These are phyloP conservation scores for Pyrenophora teres DNA, from an alignment of 2,329 filamentous ascomycete genomes.

Conservation along the genomic window DNA sequence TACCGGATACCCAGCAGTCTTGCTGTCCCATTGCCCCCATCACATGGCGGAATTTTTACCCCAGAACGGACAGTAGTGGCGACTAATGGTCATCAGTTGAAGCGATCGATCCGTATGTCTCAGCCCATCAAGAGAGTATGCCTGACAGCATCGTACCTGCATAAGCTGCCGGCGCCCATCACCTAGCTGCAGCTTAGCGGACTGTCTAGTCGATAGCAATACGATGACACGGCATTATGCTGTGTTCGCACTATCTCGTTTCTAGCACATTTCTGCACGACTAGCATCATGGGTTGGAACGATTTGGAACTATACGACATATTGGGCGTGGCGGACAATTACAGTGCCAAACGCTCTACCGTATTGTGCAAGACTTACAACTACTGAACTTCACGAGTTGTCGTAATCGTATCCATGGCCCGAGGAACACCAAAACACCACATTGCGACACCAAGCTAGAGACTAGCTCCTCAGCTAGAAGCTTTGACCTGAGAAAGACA, in stretches of 20 bases:
- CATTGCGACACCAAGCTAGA: neutral
- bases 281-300: neutral
- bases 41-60: neutral
- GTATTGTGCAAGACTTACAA: neutral
- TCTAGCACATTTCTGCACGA: neutral
- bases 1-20: neutral
- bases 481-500: neutral
- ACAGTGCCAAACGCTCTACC: neutral
- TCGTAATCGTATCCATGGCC: neutral
- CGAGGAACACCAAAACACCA: neutral
- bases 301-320: conserved; percentile 1
- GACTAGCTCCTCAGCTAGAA: neutral
- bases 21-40: neutral
- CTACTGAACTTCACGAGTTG: neutral
- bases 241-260: neutral
- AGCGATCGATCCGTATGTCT: conserved; percentile 1
- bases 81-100: neutral
- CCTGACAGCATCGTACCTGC: conserved; percentile 8
- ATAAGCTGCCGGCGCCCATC: neutral
- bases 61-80: neutral
- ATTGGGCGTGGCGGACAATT: neutral
- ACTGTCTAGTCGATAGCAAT: neutral
- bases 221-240: conserved; percentile 1
- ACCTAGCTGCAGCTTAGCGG: neutral
- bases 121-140: neutral